phyloP scores from a whole-genome alignment of 306 rosid species.

The Begonia peltatifolia region DNA sequence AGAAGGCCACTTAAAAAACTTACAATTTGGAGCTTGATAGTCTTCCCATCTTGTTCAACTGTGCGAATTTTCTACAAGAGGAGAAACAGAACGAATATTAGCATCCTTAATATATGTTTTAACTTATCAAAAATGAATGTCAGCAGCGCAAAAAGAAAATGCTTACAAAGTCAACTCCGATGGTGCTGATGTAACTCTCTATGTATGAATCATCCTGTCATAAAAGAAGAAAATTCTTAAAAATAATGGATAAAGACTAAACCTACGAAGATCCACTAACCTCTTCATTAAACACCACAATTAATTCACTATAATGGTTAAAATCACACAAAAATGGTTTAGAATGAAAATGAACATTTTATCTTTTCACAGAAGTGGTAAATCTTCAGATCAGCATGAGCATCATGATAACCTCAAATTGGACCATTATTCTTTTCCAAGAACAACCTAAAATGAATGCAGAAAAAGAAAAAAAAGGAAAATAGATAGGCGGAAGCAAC shows the following conservation, averaged over 20 bases:
- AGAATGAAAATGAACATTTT: too few relatives aligned
- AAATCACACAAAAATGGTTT: too few relatives aligned
- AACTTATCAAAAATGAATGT: too few relatives aligned
- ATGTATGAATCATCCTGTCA: conserved; percentile 75
- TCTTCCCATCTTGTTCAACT: conserved; percentile 79
- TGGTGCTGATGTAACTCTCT: conserved; percentile 79
- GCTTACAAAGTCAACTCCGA: conserved; percentile 82
- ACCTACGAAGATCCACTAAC: neutral
- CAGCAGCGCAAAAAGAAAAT: neutral
- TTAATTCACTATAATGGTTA: neutral
- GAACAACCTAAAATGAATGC: too few relatives aligned
- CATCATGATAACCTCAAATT: too few relatives aligned
- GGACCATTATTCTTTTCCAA: too few relatives aligned
- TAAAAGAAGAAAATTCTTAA: conserved; percentile 12
- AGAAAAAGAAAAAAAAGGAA: too few relatives aligned
- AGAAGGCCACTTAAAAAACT: conserved; percentile 14
- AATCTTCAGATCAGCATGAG: too few relatives aligned
- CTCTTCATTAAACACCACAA: neutral
- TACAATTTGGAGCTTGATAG: conserved; percentile 90
- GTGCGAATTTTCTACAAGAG: conserved; percentile 80
- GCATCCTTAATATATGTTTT: too few relatives aligned
- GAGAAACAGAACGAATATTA: conserved; percentile 1
- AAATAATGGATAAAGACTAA: neutral
- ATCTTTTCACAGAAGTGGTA: too few relatives aligned
- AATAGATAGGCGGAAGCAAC: too few relatives aligned